Evolutionary conservation across 1,284 basidiomycete species (phyloP).

Genomic region (Cryptococcus maquisensis): DNA sequence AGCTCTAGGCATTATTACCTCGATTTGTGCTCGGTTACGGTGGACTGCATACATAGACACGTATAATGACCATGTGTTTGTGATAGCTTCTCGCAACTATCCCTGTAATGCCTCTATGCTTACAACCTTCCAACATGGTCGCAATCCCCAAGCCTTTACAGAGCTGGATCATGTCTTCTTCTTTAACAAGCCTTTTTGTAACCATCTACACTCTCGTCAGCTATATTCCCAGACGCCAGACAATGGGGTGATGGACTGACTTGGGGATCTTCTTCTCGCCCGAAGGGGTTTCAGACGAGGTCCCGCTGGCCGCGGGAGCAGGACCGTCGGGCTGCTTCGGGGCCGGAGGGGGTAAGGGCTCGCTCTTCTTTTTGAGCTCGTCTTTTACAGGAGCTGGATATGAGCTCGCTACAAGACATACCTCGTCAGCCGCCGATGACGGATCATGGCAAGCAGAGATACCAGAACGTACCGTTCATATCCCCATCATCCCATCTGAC

Average conservation of each 20-base stretch:
- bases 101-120: too few relatives aligned
- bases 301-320: neutral
- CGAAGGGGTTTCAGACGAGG: constrained; percentile 1
- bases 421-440: neutral
- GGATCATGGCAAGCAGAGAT: too few relatives aligned
- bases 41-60: too few relatives aligned
- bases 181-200: constrained; percentile 48
- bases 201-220: constrained; percentile 28
- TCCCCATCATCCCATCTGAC: constrained; percentile 43
- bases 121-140: too few relatives aligned
- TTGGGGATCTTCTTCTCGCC: constrained; percentile 43
- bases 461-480: constrained; percentile 40
- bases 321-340: constrained; percentile 7
- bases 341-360: constrained; percentile 36
- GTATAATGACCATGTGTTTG: neutral
- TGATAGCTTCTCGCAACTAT: neutral
- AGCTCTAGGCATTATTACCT: too few relatives aligned
- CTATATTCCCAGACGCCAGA: neutral
- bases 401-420: constrained; percentile 23
- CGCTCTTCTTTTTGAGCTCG: constrained; percentile 33
- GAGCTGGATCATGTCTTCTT: constrained; percentile 23
- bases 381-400: constrained; percentile 40
- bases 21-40: too few relatives aligned
- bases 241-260: constrained; percentile 14
- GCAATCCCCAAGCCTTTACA: too few relatives aligned